A percentile compares a stretch with the other conserved stretches of the same genome.
Evolutionary conservation across 495 filamentous ascomycete species (phyloP).

Genomic region (Corynascus novoguineensis): DNA sequence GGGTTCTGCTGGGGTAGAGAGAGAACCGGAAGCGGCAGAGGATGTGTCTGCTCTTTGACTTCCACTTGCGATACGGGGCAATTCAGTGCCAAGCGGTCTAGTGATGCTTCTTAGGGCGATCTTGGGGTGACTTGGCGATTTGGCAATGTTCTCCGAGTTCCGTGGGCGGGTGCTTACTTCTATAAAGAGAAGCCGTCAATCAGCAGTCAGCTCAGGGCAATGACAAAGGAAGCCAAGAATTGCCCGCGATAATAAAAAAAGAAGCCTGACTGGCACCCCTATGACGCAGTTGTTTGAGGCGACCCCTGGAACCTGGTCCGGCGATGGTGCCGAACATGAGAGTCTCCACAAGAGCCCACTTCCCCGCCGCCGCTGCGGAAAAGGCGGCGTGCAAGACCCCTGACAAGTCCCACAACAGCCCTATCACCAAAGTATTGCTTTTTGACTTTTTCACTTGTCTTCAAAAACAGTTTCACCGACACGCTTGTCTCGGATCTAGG

Average conservation of each 20-base stretch:
- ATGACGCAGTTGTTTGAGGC: constrained; percentile 7
- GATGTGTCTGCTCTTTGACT: constrained; percentile 25
- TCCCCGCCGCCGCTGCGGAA: too few relatives aligned
- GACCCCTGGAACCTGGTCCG: background rate
- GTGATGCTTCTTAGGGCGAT: constrained; percentile 20
- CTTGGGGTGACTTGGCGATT: background rate
- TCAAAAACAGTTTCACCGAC: background rate
- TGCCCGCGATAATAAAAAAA: background rate
- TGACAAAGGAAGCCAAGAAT: background rate
- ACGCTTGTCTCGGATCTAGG: too few relatives aligned
- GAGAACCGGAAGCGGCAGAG: constrained; percentile 12
- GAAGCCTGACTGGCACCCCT: background rate
- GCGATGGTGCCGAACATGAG: background rate
- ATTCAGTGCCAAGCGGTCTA: constrained; percentile 44
- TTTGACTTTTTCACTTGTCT: too few relatives aligned
- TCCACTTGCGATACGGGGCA: too few relatives aligned
- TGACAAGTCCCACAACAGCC: background rate
- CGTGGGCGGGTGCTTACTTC: background rate
- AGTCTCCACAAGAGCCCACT: background rate
- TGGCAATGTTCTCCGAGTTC: background rate
- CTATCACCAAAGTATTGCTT: too few relatives aligned
- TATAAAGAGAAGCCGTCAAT: background rate
- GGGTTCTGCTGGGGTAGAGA: constrained; percentile 37
- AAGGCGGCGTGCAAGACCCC: too few relatives aligned
- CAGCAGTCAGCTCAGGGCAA: background rate